These are phyloP conservation scores for Colletotrichum limetticola DNA, from an alignment of 2,329 filamentous ascomycete species.

Conservation along the genomic window DNA sequence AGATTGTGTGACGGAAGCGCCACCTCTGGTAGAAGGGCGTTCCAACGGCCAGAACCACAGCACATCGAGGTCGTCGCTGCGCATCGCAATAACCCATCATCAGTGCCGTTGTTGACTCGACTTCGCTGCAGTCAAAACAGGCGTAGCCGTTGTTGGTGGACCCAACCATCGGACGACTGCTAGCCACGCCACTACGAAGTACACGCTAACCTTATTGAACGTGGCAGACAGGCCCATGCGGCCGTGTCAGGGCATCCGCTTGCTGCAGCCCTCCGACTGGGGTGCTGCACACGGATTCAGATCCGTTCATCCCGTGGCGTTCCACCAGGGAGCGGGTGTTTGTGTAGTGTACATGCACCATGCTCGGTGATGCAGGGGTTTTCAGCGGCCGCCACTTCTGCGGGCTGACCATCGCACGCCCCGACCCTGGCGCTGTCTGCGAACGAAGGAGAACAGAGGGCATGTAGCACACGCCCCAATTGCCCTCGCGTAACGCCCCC, in stretches of 20 bases:
- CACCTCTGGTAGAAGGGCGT: no score
- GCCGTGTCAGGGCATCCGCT: background rate
- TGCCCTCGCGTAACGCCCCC: background rate
- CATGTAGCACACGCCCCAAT: background rate
- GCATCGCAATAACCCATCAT: no score
- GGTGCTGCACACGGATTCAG: background rate
- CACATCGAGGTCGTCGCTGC: no score
- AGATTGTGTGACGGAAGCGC: no score
- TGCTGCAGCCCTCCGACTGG: background rate
- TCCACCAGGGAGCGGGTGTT: background rate
- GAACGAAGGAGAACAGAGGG: background rate
- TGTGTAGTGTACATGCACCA: background rate
- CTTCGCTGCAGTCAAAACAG: no score
- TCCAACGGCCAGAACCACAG: no score
- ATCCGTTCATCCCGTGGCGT: background rate
- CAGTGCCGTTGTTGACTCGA: no score
- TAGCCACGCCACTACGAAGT: background rate
- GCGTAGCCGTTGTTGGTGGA: no score
- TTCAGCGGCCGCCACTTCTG: background rate
- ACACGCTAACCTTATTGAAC: background rate
- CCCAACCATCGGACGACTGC: no score
- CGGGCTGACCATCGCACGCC: background rate
- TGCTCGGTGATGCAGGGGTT: background rate
- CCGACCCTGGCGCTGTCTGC: background rate
- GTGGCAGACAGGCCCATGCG: background rate